Conservation (phyloP, 78 protist species). For the Dictyostelium citrinum region DNA sequence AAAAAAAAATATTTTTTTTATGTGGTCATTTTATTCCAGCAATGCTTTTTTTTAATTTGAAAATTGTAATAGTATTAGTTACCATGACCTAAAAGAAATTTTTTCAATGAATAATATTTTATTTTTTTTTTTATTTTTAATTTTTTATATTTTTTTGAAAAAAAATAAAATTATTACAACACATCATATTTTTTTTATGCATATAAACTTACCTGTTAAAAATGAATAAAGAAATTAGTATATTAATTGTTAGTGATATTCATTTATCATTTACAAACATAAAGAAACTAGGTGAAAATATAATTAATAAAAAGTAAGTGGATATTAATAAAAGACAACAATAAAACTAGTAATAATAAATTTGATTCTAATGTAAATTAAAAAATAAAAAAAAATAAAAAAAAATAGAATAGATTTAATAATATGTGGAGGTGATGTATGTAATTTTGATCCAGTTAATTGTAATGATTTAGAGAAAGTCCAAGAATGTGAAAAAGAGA, state of each 20-base stretch:
- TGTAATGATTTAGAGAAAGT: background rate
- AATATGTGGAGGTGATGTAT: constrained; percentile 43
- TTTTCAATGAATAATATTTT: too few species aligned
- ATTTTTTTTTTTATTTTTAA: too few species aligned
- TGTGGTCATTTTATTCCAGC: too few species aligned
- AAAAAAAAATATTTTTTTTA: too few species aligned
- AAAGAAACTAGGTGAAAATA: background rate
- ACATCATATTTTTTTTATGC: too few species aligned
- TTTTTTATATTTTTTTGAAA: too few species aligned
- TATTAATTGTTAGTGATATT: constrained; percentile 24
- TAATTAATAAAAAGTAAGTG: background rate
- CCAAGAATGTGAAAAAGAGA: constrained; percentile 39
- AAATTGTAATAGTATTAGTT: too few species aligned
- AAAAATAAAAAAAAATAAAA: background rate
- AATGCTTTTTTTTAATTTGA: too few species aligned
- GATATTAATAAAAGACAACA: too few species aligned
- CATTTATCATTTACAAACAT: constrained; percentile 26
- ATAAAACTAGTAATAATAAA: background rate
- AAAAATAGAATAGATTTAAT: constrained; percentile 16
- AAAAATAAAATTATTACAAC: too few species aligned
- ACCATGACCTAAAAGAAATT: too few species aligned
- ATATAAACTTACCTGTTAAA: background rate
- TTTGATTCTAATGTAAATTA: background rate
- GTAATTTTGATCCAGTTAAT: constrained; percentile 53
- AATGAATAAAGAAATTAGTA: background rate